phyloP scores from a whole-genome alignment of 2,329 filamentous ascomycete genomes.

The Neonectria faginata region DNA sequence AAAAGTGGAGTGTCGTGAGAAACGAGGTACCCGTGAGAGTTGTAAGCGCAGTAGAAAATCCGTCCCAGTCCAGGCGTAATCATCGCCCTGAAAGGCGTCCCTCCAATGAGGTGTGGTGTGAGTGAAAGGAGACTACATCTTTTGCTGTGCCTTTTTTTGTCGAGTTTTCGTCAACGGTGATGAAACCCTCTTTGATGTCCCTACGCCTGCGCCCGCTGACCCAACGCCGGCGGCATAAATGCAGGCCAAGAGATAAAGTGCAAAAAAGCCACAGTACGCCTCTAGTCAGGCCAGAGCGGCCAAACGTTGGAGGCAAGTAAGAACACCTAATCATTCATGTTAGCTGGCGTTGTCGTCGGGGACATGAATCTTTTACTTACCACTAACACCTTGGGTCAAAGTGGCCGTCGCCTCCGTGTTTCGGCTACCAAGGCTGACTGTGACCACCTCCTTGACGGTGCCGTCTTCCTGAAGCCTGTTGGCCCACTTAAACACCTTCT shows the following conservation, averaged over 20 bases:
- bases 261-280: slow-evolving; percentile 34
- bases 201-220: slow-evolving; percentile 38
- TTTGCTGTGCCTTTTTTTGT: slow-evolving; percentile 27
- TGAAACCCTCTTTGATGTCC: slow-evolving; percentile 31
- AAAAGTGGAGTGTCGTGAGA: slow-evolving; percentile 33
- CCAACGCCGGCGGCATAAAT: slow-evolving; percentile 44
- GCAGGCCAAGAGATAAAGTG: slow-evolving; percentile 38
- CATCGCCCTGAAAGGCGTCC: slow-evolving; percentile 9
- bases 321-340: slow-evolving; percentile 50
- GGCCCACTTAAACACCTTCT: slow-evolving; percentile 94
- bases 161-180: slow-evolving; percentile 18
- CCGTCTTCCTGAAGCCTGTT: slow-evolving; percentile 75
- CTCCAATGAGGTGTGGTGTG: neutral
- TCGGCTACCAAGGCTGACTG: slow-evolving; percentile 85
- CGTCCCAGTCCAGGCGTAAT: slow-evolving; percentile 15
- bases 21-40: slow-evolving; percentile 32
- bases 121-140: slow-evolving; percentile 28
- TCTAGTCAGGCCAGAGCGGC: slow-evolving; percentile 45
- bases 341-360: neutral
- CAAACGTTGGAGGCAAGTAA: slow-evolving; percentile 58
- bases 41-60: slow-evolving; percentile 26
- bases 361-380: slow-evolving; percentile 62
- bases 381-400: slow-evolving; percentile 90
- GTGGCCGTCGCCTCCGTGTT: slow-evolving; percentile 91
- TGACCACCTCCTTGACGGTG: slow-evolving; percentile 77